These are phyloP conservation scores for Puccinia hordei DNA, from an alignment of 1,284 basidiomycete species.

Conservation along the genomic window DNA sequence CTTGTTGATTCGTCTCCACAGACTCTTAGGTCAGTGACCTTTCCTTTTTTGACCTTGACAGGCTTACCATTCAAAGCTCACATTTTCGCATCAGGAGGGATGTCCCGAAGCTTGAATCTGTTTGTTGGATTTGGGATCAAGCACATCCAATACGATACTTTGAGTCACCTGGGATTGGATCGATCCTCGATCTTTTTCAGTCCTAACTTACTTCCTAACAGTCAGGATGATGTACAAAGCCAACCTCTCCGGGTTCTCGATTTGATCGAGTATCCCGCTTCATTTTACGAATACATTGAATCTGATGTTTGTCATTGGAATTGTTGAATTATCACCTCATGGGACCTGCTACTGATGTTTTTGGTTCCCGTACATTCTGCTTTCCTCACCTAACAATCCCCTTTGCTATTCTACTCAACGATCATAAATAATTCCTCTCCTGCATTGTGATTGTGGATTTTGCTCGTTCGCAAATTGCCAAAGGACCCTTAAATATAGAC, in stretches of 20 bases:
- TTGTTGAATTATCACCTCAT: not conserved
- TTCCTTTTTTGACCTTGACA: slow-evolving; percentile 20
- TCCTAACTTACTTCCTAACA: not conserved
- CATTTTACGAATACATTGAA: slow-evolving; percentile 31
- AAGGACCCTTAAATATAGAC: slow-evolving; percentile 23
- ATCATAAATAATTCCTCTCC: not conserved
- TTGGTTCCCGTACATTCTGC: not conserved
- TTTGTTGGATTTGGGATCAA: slow-evolving; percentile 74
- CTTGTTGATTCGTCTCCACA: slow-evolving; percentile 74
- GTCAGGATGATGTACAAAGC: not conserved
- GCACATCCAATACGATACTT: slow-evolving; percentile 79
- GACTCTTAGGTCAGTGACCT: slow-evolving; percentile 68
- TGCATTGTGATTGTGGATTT: slow-evolving; percentile 8
- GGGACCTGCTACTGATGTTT: not conserved
- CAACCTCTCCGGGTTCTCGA: not conserved
- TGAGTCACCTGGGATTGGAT: slow-evolving; percentile 75
- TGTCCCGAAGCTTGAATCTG: slow-evolving; percentile 71
- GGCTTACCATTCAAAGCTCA: slow-evolving; percentile 17
- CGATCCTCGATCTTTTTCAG: slow-evolving; percentile 76
- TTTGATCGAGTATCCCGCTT: slow-evolving; percentile 33
- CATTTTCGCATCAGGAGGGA: slow-evolving; percentile 64
- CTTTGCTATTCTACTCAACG: not conserved
- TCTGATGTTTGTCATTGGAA: slow-evolving; percentile 14
- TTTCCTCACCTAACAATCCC: not conserved
- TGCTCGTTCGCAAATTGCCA: slow-evolving; percentile 9